These are phyloP conservation scores for Tulasnella sp. DNA, from an alignment of 768 basidiomycete species.

Conservation along the genomic window DNA sequence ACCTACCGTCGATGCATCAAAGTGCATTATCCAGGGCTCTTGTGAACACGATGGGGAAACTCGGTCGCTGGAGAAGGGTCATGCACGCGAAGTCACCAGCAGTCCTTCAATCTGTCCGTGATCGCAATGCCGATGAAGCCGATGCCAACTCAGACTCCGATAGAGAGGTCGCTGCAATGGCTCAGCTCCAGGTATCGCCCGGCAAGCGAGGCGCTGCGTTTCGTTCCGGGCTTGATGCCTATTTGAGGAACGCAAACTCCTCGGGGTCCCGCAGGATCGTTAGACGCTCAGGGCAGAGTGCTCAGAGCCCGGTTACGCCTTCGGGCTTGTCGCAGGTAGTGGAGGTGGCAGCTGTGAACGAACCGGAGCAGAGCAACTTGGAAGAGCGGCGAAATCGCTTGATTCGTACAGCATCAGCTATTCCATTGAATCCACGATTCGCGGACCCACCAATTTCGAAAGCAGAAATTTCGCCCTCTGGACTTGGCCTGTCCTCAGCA, in stretches of 20 bases:
- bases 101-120: not conserved
- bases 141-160: constrained; percentile 5
- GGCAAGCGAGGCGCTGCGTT: not conserved
- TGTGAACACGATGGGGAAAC: constrained; percentile 68
- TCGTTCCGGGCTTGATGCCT: not conserved
- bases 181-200: not conserved
- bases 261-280: not conserved
- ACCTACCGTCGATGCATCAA: constrained; percentile 43
- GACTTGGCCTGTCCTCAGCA: not conserved
- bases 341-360: not conserved
- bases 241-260: not conserved
- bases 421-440: constrained; percentile 1
- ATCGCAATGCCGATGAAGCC: constrained; percentile 1
- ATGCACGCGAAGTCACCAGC: constrained; percentile 26
- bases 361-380: not conserved
- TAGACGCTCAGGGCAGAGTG: not conserved
- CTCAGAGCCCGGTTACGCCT: not conserved
- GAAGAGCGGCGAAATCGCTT: not conserved
- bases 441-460: not conserved
- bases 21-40: constrained; percentile 63
- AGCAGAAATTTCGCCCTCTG: not conserved
- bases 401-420: constrained; percentile 2
- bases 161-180: not conserved
- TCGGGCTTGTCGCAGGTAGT: not conserved
- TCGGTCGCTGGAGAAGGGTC: constrained; percentile 76